These are phyloP conservation scores for Geoglossum cookeanum DNA, from an alignment of 2,329 filamentous ascomycete species.

Conservation along the genomic window DNA sequence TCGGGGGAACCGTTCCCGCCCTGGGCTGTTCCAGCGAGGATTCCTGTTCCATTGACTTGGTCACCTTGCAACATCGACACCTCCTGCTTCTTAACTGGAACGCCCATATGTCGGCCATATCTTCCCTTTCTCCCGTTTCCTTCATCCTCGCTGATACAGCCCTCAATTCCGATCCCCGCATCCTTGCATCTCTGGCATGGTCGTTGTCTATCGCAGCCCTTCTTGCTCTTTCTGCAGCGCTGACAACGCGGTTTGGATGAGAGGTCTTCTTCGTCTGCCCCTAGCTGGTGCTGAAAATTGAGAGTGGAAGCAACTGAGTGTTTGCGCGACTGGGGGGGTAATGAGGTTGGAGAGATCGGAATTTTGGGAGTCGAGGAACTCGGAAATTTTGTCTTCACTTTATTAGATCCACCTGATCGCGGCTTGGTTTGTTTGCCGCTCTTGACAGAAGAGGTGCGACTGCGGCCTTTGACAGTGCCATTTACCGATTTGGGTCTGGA, in stretches of 20 bases:
- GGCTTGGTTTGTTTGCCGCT: not conserved
- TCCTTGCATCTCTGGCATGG: constrained; percentile 92
- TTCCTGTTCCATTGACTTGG: not conserved
- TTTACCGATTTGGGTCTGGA: not conserved
- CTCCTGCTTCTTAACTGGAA: constrained; percentile 39
- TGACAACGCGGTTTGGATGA: constrained; percentile 95
- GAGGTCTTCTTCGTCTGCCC: constrained; percentile 66
- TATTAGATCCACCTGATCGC: not conserved
- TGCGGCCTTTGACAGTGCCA: not conserved
- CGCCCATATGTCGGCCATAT: constrained; percentile 55
- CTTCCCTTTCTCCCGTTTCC: constrained; percentile 92
- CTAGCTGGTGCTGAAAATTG: constrained; percentile 41
- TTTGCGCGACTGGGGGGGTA: constrained; percentile 54
- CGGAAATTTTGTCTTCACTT: constrained; percentile 17
- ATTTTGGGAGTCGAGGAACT: constrained; percentile 28
- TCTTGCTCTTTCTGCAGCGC: constrained; percentile 97
- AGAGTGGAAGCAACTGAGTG: constrained; percentile 49
- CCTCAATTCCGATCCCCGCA: constrained; percentile 79
- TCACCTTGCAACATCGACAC: not conserved
- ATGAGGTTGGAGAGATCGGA: constrained; percentile 30
- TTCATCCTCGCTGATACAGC: constrained; percentile 94
- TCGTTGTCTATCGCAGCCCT: constrained; percentile 90
- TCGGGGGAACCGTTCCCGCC: constrained; percentile 23
- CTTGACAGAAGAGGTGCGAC: constrained; percentile 1
- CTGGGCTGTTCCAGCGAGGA: not conserved